Evolutionary conservation across 495 filamentous ascomycete species (phyloP), one percentile per base, ranked within the genome.

Genomic region (Patellaria atrata): DNA sequence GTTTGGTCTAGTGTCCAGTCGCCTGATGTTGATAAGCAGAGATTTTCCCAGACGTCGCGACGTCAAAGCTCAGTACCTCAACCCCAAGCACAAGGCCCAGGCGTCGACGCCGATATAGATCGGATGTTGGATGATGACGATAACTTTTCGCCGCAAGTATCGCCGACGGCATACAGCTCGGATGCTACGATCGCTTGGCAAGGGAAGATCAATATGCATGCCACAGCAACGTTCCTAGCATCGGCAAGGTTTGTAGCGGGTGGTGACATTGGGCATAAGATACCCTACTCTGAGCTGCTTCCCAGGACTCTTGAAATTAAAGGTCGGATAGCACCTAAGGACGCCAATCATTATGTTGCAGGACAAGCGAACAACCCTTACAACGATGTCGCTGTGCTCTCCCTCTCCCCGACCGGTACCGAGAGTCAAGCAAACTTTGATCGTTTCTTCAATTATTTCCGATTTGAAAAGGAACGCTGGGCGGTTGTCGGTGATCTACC

Each of bases 261-360:
- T 14, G 79, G 73, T 3, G 81, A 92, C 48, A 57, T 80, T 49
- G 56, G 70, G 59, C 60, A 59, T 48, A 55, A 39, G 56, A 55
- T 63, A 31, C 75, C 64, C 22, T 89, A 66, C 86, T 67, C 64
- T 14, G 66, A 81, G 38, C 59, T 94, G 2, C 65, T 89, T 9
- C 75, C 81, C 1, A 52, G 67, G 4, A 67, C 58, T 2, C 57
- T 97, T 23, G 68, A 68, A 10, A 70, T 96, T 34, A 78, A 83
- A 44, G 89, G 89, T 8, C 73, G 89, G 4, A 91, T 96, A 35
- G 72, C 77, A 12, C 71, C 77, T 37, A 66, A 75, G 37, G 72
- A 78, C 21, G 89, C 85, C 13, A 79, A 81, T 40, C 78, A 83
- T 25, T 97, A 97, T 53, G 73, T 97, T 2, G 89, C 81, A 46